Base-by-base conservation (phyloP, 495 filamentous ascomycete species). In the Beverwykella pulmonaria region DNA sequence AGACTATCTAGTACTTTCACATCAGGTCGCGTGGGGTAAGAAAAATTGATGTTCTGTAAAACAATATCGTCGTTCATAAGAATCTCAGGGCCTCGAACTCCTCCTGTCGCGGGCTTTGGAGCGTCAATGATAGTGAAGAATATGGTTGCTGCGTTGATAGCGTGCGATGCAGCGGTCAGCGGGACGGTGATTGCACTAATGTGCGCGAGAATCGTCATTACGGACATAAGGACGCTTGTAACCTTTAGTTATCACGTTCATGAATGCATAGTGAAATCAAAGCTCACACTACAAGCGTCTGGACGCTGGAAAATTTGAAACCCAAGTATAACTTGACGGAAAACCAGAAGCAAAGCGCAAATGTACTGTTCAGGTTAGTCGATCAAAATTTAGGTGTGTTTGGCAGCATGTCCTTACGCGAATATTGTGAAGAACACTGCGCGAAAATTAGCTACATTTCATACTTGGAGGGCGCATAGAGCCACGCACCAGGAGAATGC, bases 21-120 rank as follows among this genome's bases (percentile, higher is more conserved):
- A 68, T 97, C 91, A 0, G 92, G 90, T 44, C 94, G 83, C 0
- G 92, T 95, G 6, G 94, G 94, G 70, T 98, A 98, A 68, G 96
- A 90, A 69, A 96, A 92, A 76, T 89, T 92, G 72, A 98, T 80
- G 66, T 90, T 80, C 66, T 87, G 81, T 14, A 98, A 78, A 67
- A 93, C 89, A 59, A 98, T 87, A 10, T 84, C 86, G 26, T 92
- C 94, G 36, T 32, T 25, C 23, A 50, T 30, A 23, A 15, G n/a
- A 30, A 61, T 41, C 6, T 50, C 27, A n/a, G 23, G 8, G 27
- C n/a, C 58, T 22, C 29, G 15, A 5, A 61, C 2, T 22, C 58
- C 58, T 30, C 30, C 47, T 3, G n/a, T 50, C 2, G 8, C 17
- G 15, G 58, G 44, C n/a, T 50, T 61, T 23, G 58, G 58, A 17